A percentile compares a stretch with the other conserved stretches of the same genome.
phyloP scores from a whole-genome alignment of 139 green algal species.

The Asterochloris sp. region DNA sequence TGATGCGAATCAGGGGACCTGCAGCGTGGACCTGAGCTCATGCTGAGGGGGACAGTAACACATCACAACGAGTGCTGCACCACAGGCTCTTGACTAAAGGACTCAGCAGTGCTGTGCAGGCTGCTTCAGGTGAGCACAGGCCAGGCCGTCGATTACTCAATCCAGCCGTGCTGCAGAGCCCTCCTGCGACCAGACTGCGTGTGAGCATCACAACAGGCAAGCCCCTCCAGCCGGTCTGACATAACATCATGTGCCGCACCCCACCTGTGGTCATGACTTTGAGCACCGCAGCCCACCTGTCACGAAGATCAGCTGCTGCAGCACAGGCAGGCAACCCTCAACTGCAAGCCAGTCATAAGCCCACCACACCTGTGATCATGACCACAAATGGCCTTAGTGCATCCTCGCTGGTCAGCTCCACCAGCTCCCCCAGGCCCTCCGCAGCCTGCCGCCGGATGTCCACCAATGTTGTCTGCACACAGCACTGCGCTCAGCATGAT shows the following conservation, averaged over 20 bases:
- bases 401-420: conserved; percentile 71
- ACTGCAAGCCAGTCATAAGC: neutral
- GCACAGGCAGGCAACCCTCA: neutral
- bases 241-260: too few relatives aligned
- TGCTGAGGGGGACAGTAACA: too few relatives aligned
- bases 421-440: conserved; percentile 87
- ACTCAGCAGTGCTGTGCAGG: too few relatives aligned
- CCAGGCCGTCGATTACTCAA: too few relatives aligned
- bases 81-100: too few relatives aligned
- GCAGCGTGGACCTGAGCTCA: neutral
- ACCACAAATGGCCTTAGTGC: conserved; percentile 89
- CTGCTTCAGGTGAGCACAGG: too few relatives aligned
- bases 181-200: too few relatives aligned
- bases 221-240: too few relatives aligned
- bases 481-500: too few relatives aligned
- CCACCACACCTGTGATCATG: conserved; percentile 56
- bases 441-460: conserved; percentile 87
- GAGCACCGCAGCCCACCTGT: neutral
- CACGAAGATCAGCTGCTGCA: neutral
- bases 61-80: too few relatives aligned
- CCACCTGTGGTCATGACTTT: neutral
- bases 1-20: conserved; percentile 95
- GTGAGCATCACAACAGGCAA: too few relatives aligned
- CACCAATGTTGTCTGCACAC: conserved; percentile 53
- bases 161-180: too few relatives aligned